A percentile compares a stretch with the other conserved stretches of the same genome.
These are phyloP conservation scores for Microsporum canis DNA, from an alignment of 2,329 filamentous ascomycete species.

Conservation along the genomic window DNA sequence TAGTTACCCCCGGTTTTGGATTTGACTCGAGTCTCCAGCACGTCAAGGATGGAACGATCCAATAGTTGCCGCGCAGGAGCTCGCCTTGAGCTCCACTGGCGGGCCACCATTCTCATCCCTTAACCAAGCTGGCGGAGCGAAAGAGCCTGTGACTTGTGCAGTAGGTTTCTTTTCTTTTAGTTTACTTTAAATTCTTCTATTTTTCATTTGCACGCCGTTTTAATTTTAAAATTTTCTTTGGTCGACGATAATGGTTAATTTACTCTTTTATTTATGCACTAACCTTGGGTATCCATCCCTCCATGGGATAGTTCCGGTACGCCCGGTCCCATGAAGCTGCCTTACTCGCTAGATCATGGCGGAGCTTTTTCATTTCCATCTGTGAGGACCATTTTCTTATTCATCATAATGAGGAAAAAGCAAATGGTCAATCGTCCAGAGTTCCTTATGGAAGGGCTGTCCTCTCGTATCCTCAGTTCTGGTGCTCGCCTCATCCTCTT, in stretches of 20 bases:
- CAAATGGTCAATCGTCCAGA: conserved; percentile 2
- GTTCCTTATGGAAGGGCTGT: conserved; percentile 3
- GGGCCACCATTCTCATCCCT: conserved; percentile 4
- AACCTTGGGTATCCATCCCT: conserved; percentile 4
- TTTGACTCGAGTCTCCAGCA: conserved; percentile 4
- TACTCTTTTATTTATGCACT: background rate
- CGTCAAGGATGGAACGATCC: background rate
- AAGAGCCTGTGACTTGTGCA: conserved; percentile 5
- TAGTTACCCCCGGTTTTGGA: background rate
- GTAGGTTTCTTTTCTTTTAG: conserved; percentile 3
- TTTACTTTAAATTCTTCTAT: background rate
- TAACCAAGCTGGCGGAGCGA: conserved; percentile 6
- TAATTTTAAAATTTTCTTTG: conserved; percentile 2
- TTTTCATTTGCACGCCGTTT: conserved; percentile 5
- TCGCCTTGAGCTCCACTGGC: conserved; percentile 1
- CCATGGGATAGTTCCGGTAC: conserved; percentile 7
- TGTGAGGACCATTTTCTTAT: conserved; percentile 4
- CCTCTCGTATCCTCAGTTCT: conserved; percentile 5
- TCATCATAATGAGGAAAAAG: conserved; percentile 4
- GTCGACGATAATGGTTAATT: background rate
- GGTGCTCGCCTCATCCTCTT: background rate
- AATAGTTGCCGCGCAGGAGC: background rate
- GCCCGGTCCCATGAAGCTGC: conserved; percentile 5
- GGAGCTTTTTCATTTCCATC: background rate
- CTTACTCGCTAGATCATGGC: conserved; percentile 3